Conservation (phyloP, 371 early-diverging fungal genomes). For the Mycotypha africana region DNA sequence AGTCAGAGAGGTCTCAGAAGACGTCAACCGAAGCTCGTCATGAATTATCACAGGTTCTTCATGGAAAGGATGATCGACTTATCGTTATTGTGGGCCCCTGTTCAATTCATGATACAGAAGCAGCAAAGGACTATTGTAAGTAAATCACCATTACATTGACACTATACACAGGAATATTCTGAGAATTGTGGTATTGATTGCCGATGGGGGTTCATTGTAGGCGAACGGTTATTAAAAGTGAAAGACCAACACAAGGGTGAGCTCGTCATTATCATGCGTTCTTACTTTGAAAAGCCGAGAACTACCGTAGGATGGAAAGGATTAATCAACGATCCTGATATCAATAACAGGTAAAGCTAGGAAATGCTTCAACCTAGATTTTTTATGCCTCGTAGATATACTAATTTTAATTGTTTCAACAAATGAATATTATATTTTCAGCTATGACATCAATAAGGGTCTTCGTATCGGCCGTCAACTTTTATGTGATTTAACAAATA, state of each 20-base stretch:
- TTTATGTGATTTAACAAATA: conserved; percentile 53
- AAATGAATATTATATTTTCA: conserved; percentile 15
- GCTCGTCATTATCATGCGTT: conserved; percentile 85
- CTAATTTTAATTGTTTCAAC: background rate
- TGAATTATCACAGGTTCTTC: conserved; percentile 65
- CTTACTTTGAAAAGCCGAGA: conserved; percentile 94
- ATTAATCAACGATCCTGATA: conserved; percentile 85
- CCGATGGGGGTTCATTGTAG: too few relatives aligned
- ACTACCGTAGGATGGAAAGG: conserved; percentile 96
- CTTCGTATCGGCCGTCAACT: conserved; percentile 69
- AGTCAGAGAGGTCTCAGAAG: conserved; percentile 28
- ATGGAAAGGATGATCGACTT: conserved; percentile 78
- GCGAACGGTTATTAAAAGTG: conserved; percentile 52
- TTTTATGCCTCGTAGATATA: background rate
- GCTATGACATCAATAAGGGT: conserved; percentile 89
- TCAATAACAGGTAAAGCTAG: conserved; percentile 66
- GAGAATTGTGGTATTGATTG: too few relatives aligned
- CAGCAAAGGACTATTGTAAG: conserved; percentile 78
- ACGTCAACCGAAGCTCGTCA: conserved; percentile 55
- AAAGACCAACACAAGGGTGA: conserved; percentile 55
- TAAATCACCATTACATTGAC: too few relatives aligned
- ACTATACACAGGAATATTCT: too few relatives aligned
- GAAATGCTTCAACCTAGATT: too few relatives aligned
- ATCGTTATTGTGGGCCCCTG: conserved; percentile 91
- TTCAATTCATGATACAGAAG: conserved; percentile 81